Base-by-base conservation (phyloP, 805 yeast species). In the Martiniozyma abietophila region DNA sequence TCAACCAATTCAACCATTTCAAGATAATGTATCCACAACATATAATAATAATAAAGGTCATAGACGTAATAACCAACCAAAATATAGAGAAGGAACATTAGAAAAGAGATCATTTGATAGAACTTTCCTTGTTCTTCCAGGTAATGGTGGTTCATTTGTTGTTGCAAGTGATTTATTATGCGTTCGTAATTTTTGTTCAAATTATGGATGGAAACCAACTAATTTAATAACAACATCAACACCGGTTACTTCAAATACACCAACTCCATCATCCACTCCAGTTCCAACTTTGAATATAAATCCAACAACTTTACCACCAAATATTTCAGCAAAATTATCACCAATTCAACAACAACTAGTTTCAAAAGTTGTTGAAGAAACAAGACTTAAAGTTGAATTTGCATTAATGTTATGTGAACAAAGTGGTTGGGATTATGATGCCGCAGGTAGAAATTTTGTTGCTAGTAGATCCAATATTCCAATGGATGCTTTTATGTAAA, bases 381-480 rank as follows among this genome's bases (percentile, higher is more conserved):
- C 96, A 0, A 74, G 76, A 31, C 63, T 88, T 45, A 86, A 71
- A 45, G 64, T 81, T n/a, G 81, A 82, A 47, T 88, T 76, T 54
- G 82, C 89, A 0, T 60, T 76, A 18, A 73, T 88, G 81, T 67
- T 92, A 25, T 79, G 86, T 38, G 86, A 85, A 53, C 95, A 86
- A 55, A 84, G 95, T 49, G 69, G 72, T 35, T 88, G 94, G 88
- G 80, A 82, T 54, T 77, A 74, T 46, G 75, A 72, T 18, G 67
- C 62, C 34, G 88, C 95, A 18, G 61, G 74, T 10, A 67, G 66
- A 28, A 77, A 82, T 36, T 89, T 89, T 58, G 71, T 74, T 45
- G 75, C 70, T 45, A 79, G 84, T 23, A 70, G 66, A 45, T 46
- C 53, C 5, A 51, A 56, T 25, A 62, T 76, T 24, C 83, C 83